Evolutionary conservation across 306 rosid genomes (phyloP).

Genomic region (Albizia julibrissin): DNA sequence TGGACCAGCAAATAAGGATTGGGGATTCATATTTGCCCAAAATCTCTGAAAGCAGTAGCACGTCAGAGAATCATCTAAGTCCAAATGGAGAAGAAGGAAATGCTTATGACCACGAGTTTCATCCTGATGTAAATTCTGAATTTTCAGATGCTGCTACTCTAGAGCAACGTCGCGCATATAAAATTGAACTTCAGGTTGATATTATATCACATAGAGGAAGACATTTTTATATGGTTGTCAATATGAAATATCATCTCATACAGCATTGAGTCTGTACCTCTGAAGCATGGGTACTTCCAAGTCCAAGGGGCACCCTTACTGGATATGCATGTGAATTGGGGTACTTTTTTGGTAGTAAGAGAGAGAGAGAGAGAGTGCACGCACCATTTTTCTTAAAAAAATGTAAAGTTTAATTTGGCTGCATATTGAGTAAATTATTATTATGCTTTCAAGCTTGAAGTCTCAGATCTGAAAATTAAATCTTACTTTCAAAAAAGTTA

Average conservation of each 20-base stretch:
- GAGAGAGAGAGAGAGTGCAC: neutral
- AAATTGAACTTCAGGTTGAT: constrained; percentile 91
- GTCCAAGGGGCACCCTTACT: neutral
- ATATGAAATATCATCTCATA: constrained; percentile 27
- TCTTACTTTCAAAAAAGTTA: neutral
- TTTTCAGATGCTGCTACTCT: constrained; percentile 85
- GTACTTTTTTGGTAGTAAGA: neutral
- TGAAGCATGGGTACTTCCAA: neutral
- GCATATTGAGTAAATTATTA: neutral
- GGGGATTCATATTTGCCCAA: constrained; percentile 65
- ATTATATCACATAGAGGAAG: constrained; percentile 29
- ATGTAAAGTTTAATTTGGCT: neutral
- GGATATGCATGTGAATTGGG: neutral
- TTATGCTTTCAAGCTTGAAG: neutral
- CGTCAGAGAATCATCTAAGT: constrained; percentile 53
- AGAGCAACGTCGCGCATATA: constrained; percentile 93
- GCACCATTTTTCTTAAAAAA: neutral
- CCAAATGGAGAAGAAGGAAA: constrained; percentile 79
- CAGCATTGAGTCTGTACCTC: constrained; percentile 8
- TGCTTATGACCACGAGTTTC: constrained; percentile 73
- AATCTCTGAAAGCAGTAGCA: constrained; percentile 58
- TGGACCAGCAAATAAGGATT: constrained; percentile 83
- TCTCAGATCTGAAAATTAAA: neutral
- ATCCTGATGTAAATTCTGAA: constrained; percentile 74
- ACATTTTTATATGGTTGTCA: constrained; percentile 16